Base-by-base conservation (phyloP, 108 stramenopile species). In the Cyclostephanos tholiformis region DNA sequence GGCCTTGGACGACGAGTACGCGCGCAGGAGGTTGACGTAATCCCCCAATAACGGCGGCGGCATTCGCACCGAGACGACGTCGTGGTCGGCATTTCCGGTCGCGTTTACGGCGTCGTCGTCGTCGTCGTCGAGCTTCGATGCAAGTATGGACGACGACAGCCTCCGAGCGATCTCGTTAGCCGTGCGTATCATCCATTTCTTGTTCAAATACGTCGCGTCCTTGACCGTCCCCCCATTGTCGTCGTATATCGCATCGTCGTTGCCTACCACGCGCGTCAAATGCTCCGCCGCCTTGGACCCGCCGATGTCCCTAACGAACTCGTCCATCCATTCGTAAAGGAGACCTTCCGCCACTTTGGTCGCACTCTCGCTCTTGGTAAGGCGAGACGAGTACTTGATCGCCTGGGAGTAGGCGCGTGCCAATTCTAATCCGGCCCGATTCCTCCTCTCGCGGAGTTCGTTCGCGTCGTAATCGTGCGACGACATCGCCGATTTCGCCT, bases 351-450 rank as follows among this genome's bases (percentile, higher is more conserved):
- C 78, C 41, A 41, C 56, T 12, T 12, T 26, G 11, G 81, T 71
- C 11, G 79, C 83, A 12, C 61, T 55, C 13, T 59, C 68, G 71
- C 67, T 67, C 2, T 79, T 75, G 22, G 30, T 50, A 13, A 80
- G 69, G 17, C 78, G 60, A 35, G 83, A 74, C 12, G 70, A 61
- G 50, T 84, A 84, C 59, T 80, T 84, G 58, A 84, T 84, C 3
- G 79, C 75, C 63, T 80, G 74, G 20, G 72, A 68, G 46, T 74
- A 79, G 5, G 79, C 73, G 57, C 36, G 58, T 4, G 75, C 30
- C 30, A 84, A 64, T 26, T 56, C n/a, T 26, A 26, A 23, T 66
- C 80, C 68, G 20, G 62, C 27, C 67, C 67, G 22, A 13, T 48
- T 35, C 75, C 74, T 76, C 43, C 74, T 26, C 10, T 69, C 50